Evolutionary conservation across 495 filamentous ascomycete genomes (phyloP).

Genomic region (Rhizodiscina lignyota): DNA sequence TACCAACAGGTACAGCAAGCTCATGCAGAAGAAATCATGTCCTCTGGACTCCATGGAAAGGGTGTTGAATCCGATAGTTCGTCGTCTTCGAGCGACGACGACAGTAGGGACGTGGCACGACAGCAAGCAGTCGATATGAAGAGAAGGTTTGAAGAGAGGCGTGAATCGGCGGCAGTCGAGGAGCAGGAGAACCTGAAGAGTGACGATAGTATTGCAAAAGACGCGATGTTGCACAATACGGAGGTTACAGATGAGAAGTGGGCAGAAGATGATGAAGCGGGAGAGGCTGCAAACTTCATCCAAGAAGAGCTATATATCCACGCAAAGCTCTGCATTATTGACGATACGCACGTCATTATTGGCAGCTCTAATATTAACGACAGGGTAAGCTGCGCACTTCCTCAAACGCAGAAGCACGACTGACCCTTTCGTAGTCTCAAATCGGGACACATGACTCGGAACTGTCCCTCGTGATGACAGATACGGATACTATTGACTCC

Average conservation of each 20-base stretch:
- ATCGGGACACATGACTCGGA: constrained; percentile 82
- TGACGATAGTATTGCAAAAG: constrained; percentile 56
- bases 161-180: constrained; percentile 25
- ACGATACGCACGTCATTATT: constrained; percentile 47
- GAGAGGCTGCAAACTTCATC: constrained; percentile 71
- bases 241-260: constrained; percentile 53
- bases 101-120: constrained; percentile 22
- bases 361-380: constrained; percentile 90
- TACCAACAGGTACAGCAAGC: constrained; percentile 77
- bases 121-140: constrained; percentile 34
- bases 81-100: constrained; percentile 16
- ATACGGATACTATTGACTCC: constrained; percentile 53
- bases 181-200: constrained; percentile 27
- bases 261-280: constrained; percentile 46
- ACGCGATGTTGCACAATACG: constrained; percentile 58
- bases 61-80: constrained; percentile 1
- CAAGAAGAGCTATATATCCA: constrained; percentile 95
- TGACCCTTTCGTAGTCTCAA: constrained; percentile 46
- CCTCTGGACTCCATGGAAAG: constrained; percentile 45
- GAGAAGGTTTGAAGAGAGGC: constrained; percentile 41
- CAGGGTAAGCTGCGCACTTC: constrained; percentile 33
- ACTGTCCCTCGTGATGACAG: constrained; percentile 83
- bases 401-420: too few relatives aligned
- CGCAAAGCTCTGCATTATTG: constrained; percentile 40
- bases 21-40: constrained; percentile 73